phyloP scores from a whole-genome alignment of 2,329 filamentous ascomycete genomes.

The Nectriaceae sp. region DNA sequence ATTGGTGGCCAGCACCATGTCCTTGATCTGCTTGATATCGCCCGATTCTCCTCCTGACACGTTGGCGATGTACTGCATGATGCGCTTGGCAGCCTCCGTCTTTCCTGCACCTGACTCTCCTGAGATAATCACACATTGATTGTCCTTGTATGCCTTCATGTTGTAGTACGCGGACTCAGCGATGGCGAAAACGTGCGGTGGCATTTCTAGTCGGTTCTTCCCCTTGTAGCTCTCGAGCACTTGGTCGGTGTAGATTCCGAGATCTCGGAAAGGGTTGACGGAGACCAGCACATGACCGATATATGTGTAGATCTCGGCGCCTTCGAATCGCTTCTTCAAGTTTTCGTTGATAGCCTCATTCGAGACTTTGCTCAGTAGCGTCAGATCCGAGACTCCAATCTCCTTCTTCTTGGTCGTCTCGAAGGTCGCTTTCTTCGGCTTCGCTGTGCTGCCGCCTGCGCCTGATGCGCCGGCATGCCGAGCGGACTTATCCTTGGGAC shows the following conservation, averaged over 20 bases:
- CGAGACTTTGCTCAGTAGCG: constrained; percentile 95
- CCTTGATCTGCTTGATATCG: constrained; percentile 95
- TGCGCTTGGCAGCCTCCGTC: constrained; percentile 95
- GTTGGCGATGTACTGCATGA: constrained; percentile 99
- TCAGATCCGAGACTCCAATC: constrained; percentile 96
- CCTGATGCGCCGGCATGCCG: constrained; percentile 41
- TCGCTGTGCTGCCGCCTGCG: constrained; percentile 47
- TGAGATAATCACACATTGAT: constrained; percentile 99
- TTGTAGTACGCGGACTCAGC: constrained; percentile 98
- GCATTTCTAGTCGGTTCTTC: constrained; percentile 94
- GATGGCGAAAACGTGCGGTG: constrained; percentile 96
- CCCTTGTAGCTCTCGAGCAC: constrained; percentile 93
- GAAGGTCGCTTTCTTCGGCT: constrained; percentile 94
- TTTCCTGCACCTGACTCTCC: constrained; percentile 98
- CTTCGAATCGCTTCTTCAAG: constrained; percentile 95
- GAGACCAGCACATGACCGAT: constrained; percentile 99
- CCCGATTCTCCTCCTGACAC: constrained; percentile 84
- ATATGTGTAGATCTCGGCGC: constrained; percentile 98
- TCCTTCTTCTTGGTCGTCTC: constrained; percentile 99
- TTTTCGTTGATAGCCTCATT: constrained; percentile 99
- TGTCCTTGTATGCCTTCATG: constrained; percentile 99
- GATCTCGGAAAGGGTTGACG: constrained; percentile 95
- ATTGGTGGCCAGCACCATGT: constrained; percentile 99
- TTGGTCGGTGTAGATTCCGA: constrained; percentile 96
- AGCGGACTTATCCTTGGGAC: constrained; percentile 43